Evolutionary conservation across 331 rosid species (phyloP), one percentile per base, ranked within the genome.

Genomic region (Cucumis variabilis): DNA sequence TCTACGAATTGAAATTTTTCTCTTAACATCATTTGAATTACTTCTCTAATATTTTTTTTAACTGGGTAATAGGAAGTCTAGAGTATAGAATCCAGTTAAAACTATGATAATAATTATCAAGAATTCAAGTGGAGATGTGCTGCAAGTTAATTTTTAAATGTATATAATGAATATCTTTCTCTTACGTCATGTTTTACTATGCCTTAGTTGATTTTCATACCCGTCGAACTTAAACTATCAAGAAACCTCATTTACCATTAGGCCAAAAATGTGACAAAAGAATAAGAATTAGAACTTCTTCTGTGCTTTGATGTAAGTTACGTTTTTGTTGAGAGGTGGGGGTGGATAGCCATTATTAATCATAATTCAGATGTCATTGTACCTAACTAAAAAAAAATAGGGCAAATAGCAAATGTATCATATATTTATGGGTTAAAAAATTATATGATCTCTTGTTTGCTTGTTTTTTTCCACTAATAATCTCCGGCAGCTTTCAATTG

Each of bases 121-220:
- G 55, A 63, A 41, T 62, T 83, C 60, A 37, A 63, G 19, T 33
- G 86, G 86, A 63, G 60, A 83, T 62, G 75, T 41, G 30, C 60
- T 48, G 28, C 37, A 63, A 23, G 70, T 58, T 83, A n/a, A 83
- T 63, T 65, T 60, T 23, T 62, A 41, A 79, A 63, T 65, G 41
- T 7, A 37, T 33, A 60, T 74, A 23, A 33, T 67, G 16, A 65
- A 62, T n/a, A 21, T 63, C 33, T 83, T 63, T 44, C n/a, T 60
- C 60, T 51, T 60, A 65, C 33, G 37, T 83, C 60, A 63, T 62
- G 60, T 23, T 83, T 63, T 63, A 63, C 28, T 37, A 11, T 37
- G 60, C 37, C 14, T 63, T 83, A 13, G 58, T 51, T 37, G 41
- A 65, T 83, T 82, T 82, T 11, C 71, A 62, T 51, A 82, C 74